These are phyloP conservation scores for Gloeostereum incarnatum DNA, from an alignment of 768 basidiomycete genomes.

Conservation along the genomic window DNA sequence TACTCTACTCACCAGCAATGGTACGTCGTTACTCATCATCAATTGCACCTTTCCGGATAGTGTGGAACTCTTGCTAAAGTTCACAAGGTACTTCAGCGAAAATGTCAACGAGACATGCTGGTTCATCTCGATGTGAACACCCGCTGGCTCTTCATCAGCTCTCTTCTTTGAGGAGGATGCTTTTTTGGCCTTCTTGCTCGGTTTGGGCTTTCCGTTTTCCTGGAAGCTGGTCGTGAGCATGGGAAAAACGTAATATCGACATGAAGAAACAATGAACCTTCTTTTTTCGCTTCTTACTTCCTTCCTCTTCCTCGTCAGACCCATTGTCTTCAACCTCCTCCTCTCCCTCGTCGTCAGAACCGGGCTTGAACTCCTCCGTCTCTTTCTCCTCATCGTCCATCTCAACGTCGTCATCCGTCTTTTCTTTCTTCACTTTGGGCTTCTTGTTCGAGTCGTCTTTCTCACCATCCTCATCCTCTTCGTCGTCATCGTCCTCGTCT, in stretches of 20 bases:
- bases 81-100: conserved; percentile 93
- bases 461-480: conserved; percentile 25
- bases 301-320: conserved; percentile 31
- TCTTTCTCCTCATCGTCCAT: conserved; percentile 41
- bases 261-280: conserved; percentile 28
- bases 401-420: conserved; percentile 46
- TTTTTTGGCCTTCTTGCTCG: conserved; percentile 36
- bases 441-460: conserved; percentile 35
- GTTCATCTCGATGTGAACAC: conserved; percentile 79
- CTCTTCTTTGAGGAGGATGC: conserved; percentile 37
- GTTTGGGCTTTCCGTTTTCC: conserved; percentile 29
- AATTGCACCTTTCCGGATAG: conserved; percentile 68
- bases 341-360: conserved; percentile 39
- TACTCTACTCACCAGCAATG: conserved; percentile 55
- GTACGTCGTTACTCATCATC: conserved; percentile 90
- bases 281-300: conserved; percentile 67
- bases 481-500: conserved; percentile 24
- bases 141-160: conserved; percentile 41
- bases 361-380: conserved; percentile 33
- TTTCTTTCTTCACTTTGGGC: conserved; percentile 36
- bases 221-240: conserved; percentile 9
- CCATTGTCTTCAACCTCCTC: conserved; percentile 41
- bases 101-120: conserved; percentile 89
- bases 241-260: background rate
- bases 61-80: conserved; percentile 86